Percentiles rank a stretch among this genome's conserved stretches.
Evolutionary conservation across 2,329 filamentous ascomycete species (phyloP).

Genomic region (Cercospora sp.): DNA sequence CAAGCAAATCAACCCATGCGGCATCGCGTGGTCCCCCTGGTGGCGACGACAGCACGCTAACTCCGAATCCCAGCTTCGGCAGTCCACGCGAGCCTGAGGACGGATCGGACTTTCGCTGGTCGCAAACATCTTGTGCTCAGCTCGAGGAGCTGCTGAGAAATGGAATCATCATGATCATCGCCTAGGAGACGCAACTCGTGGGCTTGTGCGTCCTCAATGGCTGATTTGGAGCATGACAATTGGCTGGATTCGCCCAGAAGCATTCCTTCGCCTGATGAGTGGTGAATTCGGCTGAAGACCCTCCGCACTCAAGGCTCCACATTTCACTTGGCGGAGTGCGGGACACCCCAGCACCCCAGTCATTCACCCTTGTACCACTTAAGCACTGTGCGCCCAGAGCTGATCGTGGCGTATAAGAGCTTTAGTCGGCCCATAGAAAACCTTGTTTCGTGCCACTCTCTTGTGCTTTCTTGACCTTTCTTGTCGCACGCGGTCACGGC

Average conservation of each 20-base stretch:
- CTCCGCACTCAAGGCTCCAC: slow-evolving; percentile 8
- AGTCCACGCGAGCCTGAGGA: neutral
- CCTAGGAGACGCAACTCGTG: slow-evolving; percentile 3
- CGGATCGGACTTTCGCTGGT: neutral
- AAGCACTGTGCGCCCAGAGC: slow-evolving; percentile 8
- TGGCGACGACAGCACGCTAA: neutral
- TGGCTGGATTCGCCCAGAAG: neutral
- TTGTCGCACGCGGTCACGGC: neutral
- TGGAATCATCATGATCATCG: slow-evolving; percentile 6
- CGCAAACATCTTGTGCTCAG: neutral
- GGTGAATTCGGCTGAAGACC: neutral
- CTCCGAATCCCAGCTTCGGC: neutral
- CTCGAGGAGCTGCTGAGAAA: neutral
- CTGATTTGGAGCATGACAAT: neutral
- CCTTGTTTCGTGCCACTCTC: slow-evolving; percentile 7
- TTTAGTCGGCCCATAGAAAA: slow-evolving; percentile 2
- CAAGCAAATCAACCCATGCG: slow-evolving; percentile 4
- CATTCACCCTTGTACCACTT: neutral
- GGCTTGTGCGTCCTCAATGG: slow-evolving; percentile 4
- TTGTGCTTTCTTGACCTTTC: slow-evolving; percentile 10
- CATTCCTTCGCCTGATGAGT: slow-evolving; percentile 4
- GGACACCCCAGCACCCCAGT: neutral
- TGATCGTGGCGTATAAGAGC: slow-evolving; percentile 7
- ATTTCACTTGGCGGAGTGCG: slow-evolving; percentile 9
- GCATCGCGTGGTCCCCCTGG: neutral